These are phyloP conservation scores for Tylopilus sp. DNA, from an alignment of 1,284 basidiomycete species.

Conservation along the genomic window DNA sequence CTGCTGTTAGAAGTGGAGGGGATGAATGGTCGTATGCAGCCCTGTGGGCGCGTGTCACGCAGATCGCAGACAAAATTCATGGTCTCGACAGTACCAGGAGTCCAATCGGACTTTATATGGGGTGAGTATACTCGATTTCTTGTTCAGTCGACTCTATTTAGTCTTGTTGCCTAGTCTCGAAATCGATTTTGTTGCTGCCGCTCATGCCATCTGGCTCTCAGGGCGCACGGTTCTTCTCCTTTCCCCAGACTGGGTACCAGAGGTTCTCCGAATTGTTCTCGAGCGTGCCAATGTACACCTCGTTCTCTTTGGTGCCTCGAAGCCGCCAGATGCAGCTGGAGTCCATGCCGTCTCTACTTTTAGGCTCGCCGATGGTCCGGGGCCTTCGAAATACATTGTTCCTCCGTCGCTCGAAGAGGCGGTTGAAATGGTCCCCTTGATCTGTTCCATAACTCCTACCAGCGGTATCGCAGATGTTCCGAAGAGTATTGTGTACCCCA, in stretches of 20 bases:
- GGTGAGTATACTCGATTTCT: constrained; percentile 8
- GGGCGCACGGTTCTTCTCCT: constrained; percentile 29
- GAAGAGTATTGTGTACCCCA: constrained; percentile 32
- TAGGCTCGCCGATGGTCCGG: constrained; percentile 9
- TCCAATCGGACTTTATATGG: constrained; percentile 26
- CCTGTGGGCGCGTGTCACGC: constrained; percentile 27
- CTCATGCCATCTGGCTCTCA: constrained; percentile 30
- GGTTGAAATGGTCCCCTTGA: constrained; percentile 18
- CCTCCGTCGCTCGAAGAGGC: constrained; percentile 15
- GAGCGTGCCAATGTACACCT: constrained; percentile 21
- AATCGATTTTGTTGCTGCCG: constrained; percentile 28
- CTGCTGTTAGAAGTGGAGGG: constrained; percentile 20
- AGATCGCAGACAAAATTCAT: constrained; percentile 23
- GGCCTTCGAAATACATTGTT: constrained; percentile 10
- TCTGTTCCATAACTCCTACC: constrained; percentile 31
- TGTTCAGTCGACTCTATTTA: not conserved
- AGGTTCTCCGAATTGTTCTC: constrained; percentile 21
- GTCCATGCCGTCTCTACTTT: constrained; percentile 21
- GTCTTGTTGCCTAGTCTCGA: constrained; percentile 20
- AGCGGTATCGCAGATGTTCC: constrained; percentile 31
- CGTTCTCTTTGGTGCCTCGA: constrained; percentile 19
- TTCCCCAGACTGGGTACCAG: constrained; percentile 23
- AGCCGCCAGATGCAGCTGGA: constrained; percentile 11
- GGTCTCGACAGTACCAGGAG: constrained; percentile 20
- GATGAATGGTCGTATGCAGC: constrained; percentile 30